Conservation (phyloP, 2,329 filamentous ascomycete genomes). For the Ophiostoma novo-ulmi region DNA sequence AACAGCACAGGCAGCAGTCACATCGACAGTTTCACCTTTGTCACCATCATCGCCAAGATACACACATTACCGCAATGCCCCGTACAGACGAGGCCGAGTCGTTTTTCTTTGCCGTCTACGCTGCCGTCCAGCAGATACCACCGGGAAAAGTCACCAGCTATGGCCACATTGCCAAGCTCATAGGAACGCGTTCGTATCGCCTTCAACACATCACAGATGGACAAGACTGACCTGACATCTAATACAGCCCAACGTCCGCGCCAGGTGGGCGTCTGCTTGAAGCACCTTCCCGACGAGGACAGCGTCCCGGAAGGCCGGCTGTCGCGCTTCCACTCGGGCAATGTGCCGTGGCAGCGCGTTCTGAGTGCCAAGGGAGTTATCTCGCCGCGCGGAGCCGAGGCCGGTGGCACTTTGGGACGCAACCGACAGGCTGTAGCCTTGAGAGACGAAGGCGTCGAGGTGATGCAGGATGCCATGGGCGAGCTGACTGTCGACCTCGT, state of each 20-base stretch:
- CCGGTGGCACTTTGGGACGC: slow-evolving; percentile 18
- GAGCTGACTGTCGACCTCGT: slow-evolving; percentile 49
- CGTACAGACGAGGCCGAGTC: slow-evolving; percentile 68
- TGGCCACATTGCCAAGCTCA: slow-evolving; percentile 67
- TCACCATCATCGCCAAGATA: background rate
- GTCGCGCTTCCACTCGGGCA: slow-evolving; percentile 61
- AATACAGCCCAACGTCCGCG: slow-evolving; percentile 61
- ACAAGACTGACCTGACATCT: slow-evolving; percentile 32
- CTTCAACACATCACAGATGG: background rate
- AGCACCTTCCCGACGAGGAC: slow-evolving; percentile 56
- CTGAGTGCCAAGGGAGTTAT: slow-evolving; percentile 84
- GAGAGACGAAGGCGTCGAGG: slow-evolving; percentile 48
- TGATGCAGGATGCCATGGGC: slow-evolving; percentile 46
- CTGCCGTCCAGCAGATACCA: slow-evolving; percentile 80
- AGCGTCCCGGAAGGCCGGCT: slow-evolving; percentile 43
- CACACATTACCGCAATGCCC: slow-evolving; percentile 46
- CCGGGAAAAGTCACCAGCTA: slow-evolving; percentile 80
- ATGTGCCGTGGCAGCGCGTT: slow-evolving; percentile 91
- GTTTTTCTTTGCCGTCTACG: slow-evolving; percentile 74
- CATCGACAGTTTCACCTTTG: background rate
- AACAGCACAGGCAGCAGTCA: background rate
- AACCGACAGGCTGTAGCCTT: slow-evolving; percentile 49
- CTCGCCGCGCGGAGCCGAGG: slow-evolving; percentile 55
- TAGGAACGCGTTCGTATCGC: slow-evolving; percentile 58
- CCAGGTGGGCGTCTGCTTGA: slow-evolving; percentile 86